These are phyloP conservation scores for Flueggea neowawraea DNA, from an alignment of 441 rosid genomes.

Conservation along the genomic window DNA sequence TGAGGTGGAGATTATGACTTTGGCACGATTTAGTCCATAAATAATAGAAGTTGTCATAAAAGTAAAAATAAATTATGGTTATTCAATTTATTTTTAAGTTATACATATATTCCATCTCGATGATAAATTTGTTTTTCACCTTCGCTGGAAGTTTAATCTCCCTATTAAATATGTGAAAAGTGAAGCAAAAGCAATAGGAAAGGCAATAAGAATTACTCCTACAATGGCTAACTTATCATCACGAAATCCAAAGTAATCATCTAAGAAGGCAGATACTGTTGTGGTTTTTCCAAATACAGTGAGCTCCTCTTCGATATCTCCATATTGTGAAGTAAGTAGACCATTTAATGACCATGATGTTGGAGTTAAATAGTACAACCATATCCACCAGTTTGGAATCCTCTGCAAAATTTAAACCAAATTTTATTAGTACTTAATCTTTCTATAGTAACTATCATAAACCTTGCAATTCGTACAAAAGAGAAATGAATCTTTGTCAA, in stretches of 20 bases:
- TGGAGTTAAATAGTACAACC: slow-evolving; percentile 72
- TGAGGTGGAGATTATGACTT: too few relatives aligned
- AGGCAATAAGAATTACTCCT: slow-evolving; percentile 19
- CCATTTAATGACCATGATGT: slow-evolving; percentile 54
- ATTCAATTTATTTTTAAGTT: too few relatives aligned
- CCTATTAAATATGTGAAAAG: slow-evolving; percentile 25
- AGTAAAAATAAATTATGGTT: too few relatives aligned
- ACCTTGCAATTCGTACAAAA: too few relatives aligned
- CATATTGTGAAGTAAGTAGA: slow-evolving; percentile 50
- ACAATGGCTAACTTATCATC: slow-evolving; percentile 17
- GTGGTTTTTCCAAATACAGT: slow-evolving; percentile 23
- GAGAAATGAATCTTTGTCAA: neutral
- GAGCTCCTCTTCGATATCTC: slow-evolving; percentile 42
- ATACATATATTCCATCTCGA: too few relatives aligned
- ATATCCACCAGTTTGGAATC: slow-evolving; percentile 77
- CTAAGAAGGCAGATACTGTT: slow-evolving; percentile 22
- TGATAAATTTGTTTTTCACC: slow-evolving; percentile 1
- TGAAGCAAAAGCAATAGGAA: slow-evolving; percentile 26
- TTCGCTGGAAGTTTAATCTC: slow-evolving; percentile 27
- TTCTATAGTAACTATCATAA: neutral
- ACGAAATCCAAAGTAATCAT: slow-evolving; percentile 25
- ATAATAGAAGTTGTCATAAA: too few relatives aligned
- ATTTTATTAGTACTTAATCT: neutral
- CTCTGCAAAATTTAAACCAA: slow-evolving; percentile 18
- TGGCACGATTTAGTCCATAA: too few relatives aligned